phyloP scores from a whole-genome alignment of 2,329 filamentous ascomycete species.

The Penicillium sp. region DNA sequence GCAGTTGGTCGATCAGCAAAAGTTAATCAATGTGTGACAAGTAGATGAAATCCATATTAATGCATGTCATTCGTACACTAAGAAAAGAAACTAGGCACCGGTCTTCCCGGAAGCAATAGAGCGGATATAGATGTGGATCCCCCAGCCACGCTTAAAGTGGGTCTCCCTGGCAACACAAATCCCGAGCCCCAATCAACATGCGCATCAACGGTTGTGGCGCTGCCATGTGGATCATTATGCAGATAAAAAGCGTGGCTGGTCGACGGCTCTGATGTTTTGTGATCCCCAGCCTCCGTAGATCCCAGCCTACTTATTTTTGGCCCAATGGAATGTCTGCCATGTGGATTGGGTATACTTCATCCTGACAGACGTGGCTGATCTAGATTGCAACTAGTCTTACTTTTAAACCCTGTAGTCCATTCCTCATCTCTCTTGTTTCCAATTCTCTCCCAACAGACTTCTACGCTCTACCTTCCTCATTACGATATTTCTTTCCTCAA shows the following conservation, averaged over 20 bases:
- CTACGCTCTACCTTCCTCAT: background rate
- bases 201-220: conserved; percentile 8
- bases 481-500: background rate
- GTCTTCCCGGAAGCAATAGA: background rate
- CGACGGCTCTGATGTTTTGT: background rate
- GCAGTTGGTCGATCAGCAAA: conserved; percentile 10
- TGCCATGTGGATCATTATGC: conserved; percentile 10
- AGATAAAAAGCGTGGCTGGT: conserved; percentile 8
- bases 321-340: conserved; percentile 13
- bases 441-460: background rate
- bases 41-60: background rate
- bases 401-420: conserved; percentile 13
- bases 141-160: conserved; percentile 23
- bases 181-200: conserved; percentile 3
- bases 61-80: conserved; percentile 7
- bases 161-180: conserved; percentile 5
- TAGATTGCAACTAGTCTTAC: background rate
- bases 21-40: background rate
- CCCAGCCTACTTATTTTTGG: conserved; percentile 26
- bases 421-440: background rate
- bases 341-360: conserved; percentile 12
- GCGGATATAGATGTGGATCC: conserved; percentile 8
- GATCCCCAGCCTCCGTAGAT: conserved; percentile 24
- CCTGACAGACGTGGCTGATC: conserved; percentile 2
- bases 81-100: conserved; percentile 26